phyloP scores from a whole-genome alignment of 345 rosid species.

The Syzygium aqueum region DNA sequence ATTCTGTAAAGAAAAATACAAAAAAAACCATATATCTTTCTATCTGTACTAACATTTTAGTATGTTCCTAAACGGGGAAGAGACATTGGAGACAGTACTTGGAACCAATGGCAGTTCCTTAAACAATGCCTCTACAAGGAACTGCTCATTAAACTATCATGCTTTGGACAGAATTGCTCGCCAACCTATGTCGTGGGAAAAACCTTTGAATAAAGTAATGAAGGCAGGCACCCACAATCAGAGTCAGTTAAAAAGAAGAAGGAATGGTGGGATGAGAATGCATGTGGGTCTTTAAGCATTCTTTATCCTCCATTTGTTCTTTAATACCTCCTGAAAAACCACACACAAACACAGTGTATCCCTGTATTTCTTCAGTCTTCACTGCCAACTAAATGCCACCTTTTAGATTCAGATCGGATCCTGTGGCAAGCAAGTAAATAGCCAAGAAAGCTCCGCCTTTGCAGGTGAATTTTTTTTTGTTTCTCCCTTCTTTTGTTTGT shows the following conservation, averaged over 20 bases:
- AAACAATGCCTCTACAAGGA: neutral
- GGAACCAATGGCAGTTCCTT: neutral
- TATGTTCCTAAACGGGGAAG: neutral
- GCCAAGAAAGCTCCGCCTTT: neutral
- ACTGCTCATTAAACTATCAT: neutral
- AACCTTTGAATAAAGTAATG: neutral
- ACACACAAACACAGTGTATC: neutral
- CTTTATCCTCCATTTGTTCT: neutral
- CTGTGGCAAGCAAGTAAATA: neutral
- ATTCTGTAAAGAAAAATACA: neutral
- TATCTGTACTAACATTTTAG: neutral
- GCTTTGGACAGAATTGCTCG: neutral
- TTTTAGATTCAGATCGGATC: constrained; percentile 1
- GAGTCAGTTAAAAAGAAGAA: neutral
- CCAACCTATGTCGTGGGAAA: neutral
- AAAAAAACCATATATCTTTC: neutral
- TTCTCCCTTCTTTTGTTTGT: neutral
- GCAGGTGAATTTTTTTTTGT: neutral
- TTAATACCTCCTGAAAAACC: neutral
- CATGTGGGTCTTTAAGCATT: neutral
- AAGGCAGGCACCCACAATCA: neutral
- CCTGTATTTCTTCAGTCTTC: neutral
- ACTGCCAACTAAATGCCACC: neutral
- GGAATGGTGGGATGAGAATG: neutral
- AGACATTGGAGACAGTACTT: neutral